Percentiles rank a stretch among this genome's conserved stretches.
Conservation (phyloP, 108 stramenopile species). For the Schizochytrium sp. region DNA sequence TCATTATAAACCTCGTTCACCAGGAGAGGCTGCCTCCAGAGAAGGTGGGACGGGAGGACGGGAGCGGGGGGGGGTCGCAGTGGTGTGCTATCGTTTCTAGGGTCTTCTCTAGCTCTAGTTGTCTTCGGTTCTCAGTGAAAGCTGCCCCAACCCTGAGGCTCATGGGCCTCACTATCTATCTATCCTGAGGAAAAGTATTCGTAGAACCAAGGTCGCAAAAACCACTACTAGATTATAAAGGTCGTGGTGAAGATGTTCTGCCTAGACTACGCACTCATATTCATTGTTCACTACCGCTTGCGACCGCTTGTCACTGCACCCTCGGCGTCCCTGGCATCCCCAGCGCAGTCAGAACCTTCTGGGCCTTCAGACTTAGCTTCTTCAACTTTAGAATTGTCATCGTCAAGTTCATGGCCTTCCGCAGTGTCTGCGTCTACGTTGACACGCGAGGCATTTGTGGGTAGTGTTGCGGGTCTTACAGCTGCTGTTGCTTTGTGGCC, state of each 20-base stretch:
- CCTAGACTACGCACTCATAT: conserved; percentile 15
- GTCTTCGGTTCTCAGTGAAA: no score
- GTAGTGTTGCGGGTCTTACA: neutral
- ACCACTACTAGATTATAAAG: neutral
- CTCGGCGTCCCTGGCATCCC: neutral
- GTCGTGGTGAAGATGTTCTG: conserved; percentile 24
- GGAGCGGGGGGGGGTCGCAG: no score
- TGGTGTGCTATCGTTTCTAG: no score
- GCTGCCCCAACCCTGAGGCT: no score
- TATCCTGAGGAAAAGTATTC: no score
- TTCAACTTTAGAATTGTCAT: neutral
- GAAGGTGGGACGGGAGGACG: no score
- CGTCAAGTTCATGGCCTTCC: neutral
- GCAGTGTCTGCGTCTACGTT: neutral
- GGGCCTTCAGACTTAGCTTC: neutral
- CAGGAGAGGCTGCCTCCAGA: no score
- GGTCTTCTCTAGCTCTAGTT: no score
- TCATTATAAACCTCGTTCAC: no score
- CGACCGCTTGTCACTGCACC: neutral
- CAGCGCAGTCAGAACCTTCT: neutral
- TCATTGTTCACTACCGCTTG: neutral
- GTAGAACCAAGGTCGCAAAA: no score
- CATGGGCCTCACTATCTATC: no score
- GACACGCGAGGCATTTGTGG: neutral
- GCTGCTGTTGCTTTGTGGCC: neutral